phyloP scores from a whole-genome alignment of 768 basidiomycete genomes.

The Termitomyces titanicus region DNA sequence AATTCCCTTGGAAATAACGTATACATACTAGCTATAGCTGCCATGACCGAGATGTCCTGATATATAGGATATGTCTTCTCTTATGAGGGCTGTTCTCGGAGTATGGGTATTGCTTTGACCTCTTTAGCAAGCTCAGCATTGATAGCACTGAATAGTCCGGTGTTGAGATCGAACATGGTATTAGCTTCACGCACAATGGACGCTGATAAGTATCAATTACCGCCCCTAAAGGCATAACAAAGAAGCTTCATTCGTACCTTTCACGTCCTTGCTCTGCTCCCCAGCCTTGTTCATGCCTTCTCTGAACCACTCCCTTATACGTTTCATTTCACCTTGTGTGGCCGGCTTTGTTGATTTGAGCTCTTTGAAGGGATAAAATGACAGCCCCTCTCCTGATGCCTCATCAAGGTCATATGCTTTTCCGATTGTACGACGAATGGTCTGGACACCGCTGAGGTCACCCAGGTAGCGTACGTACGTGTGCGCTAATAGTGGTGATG shows the following conservation, averaged over 20 bases:
- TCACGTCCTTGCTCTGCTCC: constrained; percentile 34
- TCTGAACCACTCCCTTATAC: constrained; percentile 71
- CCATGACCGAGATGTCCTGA: constrained; percentile 32
- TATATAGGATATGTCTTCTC: constrained; percentile 27
- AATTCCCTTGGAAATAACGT: too few relatives aligned
- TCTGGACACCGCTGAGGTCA: constrained; percentile 76
- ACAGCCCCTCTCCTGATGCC: constrained; percentile 45
- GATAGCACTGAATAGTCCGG: constrained; percentile 40
- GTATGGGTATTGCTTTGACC: constrained; percentile 27
- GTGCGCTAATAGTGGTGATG: constrained; percentile 62
- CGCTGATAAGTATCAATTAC: constrained; percentile 22
- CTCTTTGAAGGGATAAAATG: constrained; percentile 68
- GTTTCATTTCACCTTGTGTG: constrained; percentile 57
- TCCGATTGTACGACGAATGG: constrained; percentile 55
- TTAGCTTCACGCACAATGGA: constrained; percentile 46
- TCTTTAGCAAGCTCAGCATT: constrained; percentile 16
- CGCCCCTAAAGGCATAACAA: background rate
- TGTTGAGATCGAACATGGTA: constrained; percentile 45
- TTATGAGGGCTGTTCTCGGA: constrained; percentile 28
- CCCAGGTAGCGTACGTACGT: constrained; percentile 80
- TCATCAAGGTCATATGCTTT: constrained; percentile 64
- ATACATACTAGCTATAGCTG: constrained; percentile 30
- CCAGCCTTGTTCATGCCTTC: constrained; percentile 51
- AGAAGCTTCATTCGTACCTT: constrained; percentile 30
- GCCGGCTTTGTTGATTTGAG: constrained; percentile 43